Evolutionary conservation across 2,329 filamentous ascomycete species (phyloP).

Genomic region (Ceratocystis cubensis): DNA sequence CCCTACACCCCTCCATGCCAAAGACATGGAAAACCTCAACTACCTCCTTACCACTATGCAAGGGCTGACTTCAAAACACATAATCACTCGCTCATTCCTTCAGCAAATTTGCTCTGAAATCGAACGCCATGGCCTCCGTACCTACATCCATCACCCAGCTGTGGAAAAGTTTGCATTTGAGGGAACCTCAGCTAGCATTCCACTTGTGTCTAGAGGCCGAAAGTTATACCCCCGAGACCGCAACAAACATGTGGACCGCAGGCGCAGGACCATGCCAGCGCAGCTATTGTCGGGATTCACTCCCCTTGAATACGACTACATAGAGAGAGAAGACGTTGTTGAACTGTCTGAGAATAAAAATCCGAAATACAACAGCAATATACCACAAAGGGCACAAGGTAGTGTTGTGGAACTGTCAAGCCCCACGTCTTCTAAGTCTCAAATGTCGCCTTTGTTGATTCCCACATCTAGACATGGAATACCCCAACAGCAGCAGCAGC

Average conservation of each 20-base stretch:
- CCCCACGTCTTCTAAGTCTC: conserved; percentile 18
- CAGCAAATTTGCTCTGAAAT: conserved; percentile 76
- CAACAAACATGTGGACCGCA: not conserved
- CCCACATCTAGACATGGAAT: not conserved
- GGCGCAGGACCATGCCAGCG: not conserved
- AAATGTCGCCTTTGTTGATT: conserved; percentile 17
- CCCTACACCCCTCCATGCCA: conserved; percentile 43
- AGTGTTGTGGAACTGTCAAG: conserved; percentile 17
- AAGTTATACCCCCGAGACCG: conserved; percentile 7
- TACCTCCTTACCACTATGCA: conserved; percentile 71
- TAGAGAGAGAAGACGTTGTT: conserved; percentile 1
- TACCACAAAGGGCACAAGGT: conserved; percentile 13
- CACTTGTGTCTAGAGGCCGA: conserved; percentile 32
- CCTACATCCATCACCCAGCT: conserved; percentile 29
- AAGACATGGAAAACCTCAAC: conserved; percentile 44
- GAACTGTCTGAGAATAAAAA: conserved; percentile 16
- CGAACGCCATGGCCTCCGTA: conserved; percentile 37
- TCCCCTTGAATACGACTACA: conserved; percentile 9
- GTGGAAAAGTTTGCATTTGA: conserved; percentile 29
- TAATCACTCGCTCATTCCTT: conserved; percentile 72
- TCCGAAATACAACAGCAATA: conserved; percentile 14
- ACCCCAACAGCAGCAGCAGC: not conserved
- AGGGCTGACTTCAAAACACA: conserved; percentile 57
- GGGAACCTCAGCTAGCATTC: conserved; percentile 31
- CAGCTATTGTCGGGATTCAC: conserved; percentile 4